phyloP scores from a whole-genome alignment of 1,284 basidiomycete genomes.

The Apiotrichum domesticum region DNA sequence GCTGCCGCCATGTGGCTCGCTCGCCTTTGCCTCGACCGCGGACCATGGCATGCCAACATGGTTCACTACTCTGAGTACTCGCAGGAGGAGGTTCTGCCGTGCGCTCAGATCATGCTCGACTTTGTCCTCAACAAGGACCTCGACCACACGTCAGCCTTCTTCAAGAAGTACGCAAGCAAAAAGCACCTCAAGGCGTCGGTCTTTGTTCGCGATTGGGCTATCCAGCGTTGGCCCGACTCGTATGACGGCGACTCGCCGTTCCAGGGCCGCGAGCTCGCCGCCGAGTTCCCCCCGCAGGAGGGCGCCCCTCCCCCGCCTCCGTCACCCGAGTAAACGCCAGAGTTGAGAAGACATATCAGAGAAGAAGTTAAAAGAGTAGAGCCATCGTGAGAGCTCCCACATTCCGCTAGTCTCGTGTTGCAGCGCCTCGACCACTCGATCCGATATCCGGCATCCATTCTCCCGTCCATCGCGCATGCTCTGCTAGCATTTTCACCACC shows the following conservation, averaged over 20 bases:
- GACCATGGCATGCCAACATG: slow-evolving; percentile 85
- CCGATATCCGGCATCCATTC: no score
- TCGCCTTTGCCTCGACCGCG: slow-evolving; percentile 70
- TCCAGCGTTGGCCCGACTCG: slow-evolving; percentile 32
- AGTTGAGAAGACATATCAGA: no score
- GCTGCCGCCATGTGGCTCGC: slow-evolving; percentile 91
- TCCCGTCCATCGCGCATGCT: no score
- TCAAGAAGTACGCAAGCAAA: slow-evolving; percentile 62
- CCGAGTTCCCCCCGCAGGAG: slow-evolving; percentile 10
- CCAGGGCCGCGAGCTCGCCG: slow-evolving; percentile 23
- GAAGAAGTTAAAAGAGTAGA: no score
- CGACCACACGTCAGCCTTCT: slow-evolving; percentile 64
- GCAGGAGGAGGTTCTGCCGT: slow-evolving; percentile 75
- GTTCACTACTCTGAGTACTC: slow-evolving; percentile 89
- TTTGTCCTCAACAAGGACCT: slow-evolving; percentile 67
- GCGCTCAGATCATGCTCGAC: slow-evolving; percentile 88
- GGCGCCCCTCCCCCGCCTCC: slow-evolving; percentile 6
- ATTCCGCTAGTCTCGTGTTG: no score
- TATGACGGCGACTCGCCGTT: slow-evolving; percentile 14
- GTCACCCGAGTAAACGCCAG: neutral
- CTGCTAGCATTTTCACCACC: no score
- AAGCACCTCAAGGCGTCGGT: slow-evolving; percentile 72
- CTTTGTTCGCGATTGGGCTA: slow-evolving; percentile 51
- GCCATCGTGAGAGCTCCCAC: no score
- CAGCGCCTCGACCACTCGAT: no score